phyloP scores from a whole-genome alignment of 306 rosid genomes.

The Hippophae gyantsensis region DNA sequence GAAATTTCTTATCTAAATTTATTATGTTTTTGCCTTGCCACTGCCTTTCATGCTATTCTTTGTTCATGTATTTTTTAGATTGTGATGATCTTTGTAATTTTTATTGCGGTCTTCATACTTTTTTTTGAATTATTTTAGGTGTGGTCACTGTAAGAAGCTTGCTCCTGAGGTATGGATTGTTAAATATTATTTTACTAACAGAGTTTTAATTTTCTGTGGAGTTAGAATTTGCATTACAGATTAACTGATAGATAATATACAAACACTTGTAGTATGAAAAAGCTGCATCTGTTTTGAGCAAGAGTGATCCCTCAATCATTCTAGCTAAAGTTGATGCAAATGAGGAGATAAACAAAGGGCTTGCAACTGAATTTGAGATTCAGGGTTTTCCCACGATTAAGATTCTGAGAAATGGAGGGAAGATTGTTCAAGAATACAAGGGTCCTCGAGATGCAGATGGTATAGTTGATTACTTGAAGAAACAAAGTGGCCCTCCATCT shows the following conservation, averaged over 20 bases:
- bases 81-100: not conserved
- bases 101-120: not conserved
- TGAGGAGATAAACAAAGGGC: conserved; percentile 51
- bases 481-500: conserved; percentile 80
- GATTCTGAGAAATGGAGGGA: conserved; percentile 80
- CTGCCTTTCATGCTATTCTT: not conserved
- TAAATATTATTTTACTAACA: not conserved
- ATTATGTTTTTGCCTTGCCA: not conserved
- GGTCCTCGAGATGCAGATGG: conserved; percentile 94
- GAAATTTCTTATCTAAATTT: too few relatives aligned
- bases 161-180: conserved; percentile 73
- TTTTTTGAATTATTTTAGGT: conserved; percentile 37
- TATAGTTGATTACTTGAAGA: conserved; percentile 70
- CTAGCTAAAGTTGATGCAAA: conserved; percentile 81
- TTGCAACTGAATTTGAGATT: conserved; percentile 46
- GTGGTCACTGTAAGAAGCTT: conserved; percentile 93
- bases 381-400: conserved; percentile 79
- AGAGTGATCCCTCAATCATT: conserved; percentile 52
- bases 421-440: conserved; percentile 63
- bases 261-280: conserved; percentile 53
- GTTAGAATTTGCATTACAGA: not conserved
- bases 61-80: not conserved
- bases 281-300: conserved; percentile 74
- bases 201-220: not conserved
- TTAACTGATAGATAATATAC: not conserved